phyloP scores from a whole-genome alignment of 1,139 yeast genomes.

The Yamadazyma buinensis region DNA sequence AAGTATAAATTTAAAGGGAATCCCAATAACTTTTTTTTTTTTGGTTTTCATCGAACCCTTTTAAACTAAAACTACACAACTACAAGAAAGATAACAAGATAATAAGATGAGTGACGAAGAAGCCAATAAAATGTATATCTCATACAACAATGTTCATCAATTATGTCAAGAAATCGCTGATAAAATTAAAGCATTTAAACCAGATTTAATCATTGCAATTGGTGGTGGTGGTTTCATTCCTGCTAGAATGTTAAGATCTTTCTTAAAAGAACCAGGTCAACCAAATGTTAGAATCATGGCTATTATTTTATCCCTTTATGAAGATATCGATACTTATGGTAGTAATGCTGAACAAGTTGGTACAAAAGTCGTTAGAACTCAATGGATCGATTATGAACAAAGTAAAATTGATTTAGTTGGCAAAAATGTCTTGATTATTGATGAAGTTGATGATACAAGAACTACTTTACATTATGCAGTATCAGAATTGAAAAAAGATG shows the following conservation, averaged over 20 bases:
- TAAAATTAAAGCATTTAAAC: constrained; percentile 65
- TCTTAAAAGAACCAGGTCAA: constrained; percentile 79
- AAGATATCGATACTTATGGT: constrained; percentile 65
- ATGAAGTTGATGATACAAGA: constrained; percentile 95
- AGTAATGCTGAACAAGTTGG: constrained; percentile 66
- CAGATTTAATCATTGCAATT: constrained; percentile 87
- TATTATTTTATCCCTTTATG: constrained; percentile 85
- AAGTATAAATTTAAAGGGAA: too few relatives aligned
- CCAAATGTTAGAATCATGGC: constrained; percentile 94
- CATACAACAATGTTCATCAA: constrained; percentile 91
- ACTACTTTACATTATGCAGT: constrained; percentile 92
- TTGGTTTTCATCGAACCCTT: background rate
- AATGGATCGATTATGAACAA: constrained; percentile 88
- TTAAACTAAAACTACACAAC: background rate
- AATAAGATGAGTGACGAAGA: constrained; percentile 15
- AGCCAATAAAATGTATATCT: constrained; percentile 67
- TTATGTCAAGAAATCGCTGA: constrained; percentile 84
- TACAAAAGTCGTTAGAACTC: constrained; percentile 85
- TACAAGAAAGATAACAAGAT: background rate
- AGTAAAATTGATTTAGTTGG: constrained; percentile 66
- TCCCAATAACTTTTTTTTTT: background rate
- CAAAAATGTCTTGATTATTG: constrained; percentile 78
- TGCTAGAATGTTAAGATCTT: constrained; percentile 89
- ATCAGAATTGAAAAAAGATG: constrained; percentile 81
- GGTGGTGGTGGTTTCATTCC: constrained; percentile 97